These are phyloP conservation scores for Limnanthes douglasii DNA, from an alignment of 345 rosid genomes.

Conservation along the genomic window DNA sequence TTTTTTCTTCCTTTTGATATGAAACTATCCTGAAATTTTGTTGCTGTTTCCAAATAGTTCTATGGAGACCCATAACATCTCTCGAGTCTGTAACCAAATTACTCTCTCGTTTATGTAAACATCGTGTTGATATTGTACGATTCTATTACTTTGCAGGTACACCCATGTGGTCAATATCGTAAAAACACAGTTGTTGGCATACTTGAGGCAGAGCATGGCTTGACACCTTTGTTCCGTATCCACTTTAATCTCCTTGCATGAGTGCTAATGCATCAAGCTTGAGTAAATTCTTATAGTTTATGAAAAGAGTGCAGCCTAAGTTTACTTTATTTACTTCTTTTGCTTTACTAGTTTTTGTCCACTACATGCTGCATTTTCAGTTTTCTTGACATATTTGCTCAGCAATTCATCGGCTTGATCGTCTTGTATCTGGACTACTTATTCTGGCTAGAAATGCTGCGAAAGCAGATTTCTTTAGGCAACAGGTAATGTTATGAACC, in stretches of 20 bases:
- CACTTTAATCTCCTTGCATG: conserved; percentile 8
- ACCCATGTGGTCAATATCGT: conserved; percentile 93
- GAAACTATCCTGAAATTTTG: not conserved
- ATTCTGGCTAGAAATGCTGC: conserved; percentile 76
- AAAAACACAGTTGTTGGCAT: conserved; percentile 94
- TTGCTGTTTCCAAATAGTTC: not conserved
- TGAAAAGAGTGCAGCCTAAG: not conserved
- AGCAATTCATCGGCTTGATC: conserved; percentile 79
- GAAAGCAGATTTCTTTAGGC: conserved; percentile 72
- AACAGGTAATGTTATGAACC: conserved; percentile 52
- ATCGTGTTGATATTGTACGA: not conserved
- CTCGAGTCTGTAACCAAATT: no score
- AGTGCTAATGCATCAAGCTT: not conserved
- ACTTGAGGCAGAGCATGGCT: conserved; percentile 77
- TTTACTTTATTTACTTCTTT: conserved; percentile 1
- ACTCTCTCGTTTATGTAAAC: no score
- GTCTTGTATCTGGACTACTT: conserved; percentile 87
- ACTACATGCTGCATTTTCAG: conserved; percentile 1
- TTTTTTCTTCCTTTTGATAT: not conserved
- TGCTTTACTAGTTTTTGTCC: not conserved
- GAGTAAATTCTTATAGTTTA: not conserved
- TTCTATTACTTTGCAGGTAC: conserved; percentile 35
- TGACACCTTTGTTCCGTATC: conserved; percentile 84
- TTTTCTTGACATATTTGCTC: conserved; percentile 20
- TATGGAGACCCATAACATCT: conserved; percentile 3